Conservation (phyloP, 306 rosid species). For the Oxytropis ochrocephala region DNA sequence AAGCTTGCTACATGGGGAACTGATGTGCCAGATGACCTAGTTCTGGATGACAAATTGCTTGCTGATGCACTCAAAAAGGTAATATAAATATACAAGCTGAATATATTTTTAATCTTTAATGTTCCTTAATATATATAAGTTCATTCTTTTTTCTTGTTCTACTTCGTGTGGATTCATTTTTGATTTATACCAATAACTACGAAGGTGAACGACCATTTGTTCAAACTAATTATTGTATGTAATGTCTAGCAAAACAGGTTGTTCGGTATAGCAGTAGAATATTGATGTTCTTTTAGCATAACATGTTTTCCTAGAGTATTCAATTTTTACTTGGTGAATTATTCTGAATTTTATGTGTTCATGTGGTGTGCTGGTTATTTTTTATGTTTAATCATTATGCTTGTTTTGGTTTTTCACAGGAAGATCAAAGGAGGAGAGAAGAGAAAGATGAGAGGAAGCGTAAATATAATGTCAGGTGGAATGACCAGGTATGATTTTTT, state of each 20-base stretch:
- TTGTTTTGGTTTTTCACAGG: constrained; percentile 4
- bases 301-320: background rate
- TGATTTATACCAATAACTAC: background rate
- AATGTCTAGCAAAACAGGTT: background rate
- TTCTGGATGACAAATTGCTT: constrained; percentile 25
- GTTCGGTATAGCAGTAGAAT: background rate
- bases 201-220: background rate
- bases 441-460: constrained; percentile 29
- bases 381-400: too few relatives aligned
- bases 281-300: background rate
- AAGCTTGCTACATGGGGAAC: constrained; percentile 26
- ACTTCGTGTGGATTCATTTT: background rate
- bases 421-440: constrained; percentile 19
- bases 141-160: background rate
- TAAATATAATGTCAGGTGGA: constrained; percentile 22
- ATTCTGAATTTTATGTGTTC: background rate
- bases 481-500: constrained; percentile 13
- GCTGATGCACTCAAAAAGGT: constrained; percentile 29
- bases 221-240: background rate
- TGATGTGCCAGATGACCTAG: constrained; percentile 22
- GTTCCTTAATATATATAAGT: background rate
- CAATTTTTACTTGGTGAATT: background rate
- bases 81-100: background rate
- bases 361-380: background rate
- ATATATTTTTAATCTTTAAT: background rate